phyloP scores from a whole-genome alignment of 2,329 filamentous ascomycete species.

The Apiospora phragmitis region DNA sequence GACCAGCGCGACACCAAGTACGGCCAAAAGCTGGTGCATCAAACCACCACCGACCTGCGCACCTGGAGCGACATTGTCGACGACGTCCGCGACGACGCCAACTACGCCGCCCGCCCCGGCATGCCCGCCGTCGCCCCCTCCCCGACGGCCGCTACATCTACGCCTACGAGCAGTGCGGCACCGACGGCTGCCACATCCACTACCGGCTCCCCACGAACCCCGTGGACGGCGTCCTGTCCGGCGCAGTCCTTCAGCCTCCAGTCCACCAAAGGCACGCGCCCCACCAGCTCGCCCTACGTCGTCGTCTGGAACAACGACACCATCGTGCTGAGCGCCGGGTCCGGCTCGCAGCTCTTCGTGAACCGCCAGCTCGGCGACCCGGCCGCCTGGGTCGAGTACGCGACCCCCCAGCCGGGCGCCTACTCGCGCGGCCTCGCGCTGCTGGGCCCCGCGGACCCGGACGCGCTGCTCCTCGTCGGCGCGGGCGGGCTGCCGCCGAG shows the following conservation, averaged over 20 bases:
- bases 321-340: conserved; percentile 27
- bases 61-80: conserved; percentile 61
- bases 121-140: conserved; percentile 54
- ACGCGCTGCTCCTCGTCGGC: conserved; percentile 34
- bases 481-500: conserved; percentile 37
- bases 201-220: conserved; percentile 26
- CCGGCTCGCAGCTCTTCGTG: conserved; percentile 25
- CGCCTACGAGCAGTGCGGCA: conserved; percentile 40
- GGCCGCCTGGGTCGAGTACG: conserved; percentile 24
- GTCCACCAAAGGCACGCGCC: conserved; percentile 18
- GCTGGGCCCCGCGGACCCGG: conserved; percentile 18
- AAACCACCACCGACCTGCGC: conserved; percentile 58
- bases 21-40: conserved; percentile 70
- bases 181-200: conserved; percentile 24
- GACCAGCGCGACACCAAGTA: conserved; percentile 67
- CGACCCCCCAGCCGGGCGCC: conserved; percentile 21
- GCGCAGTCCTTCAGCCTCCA: conserved; percentile 19
- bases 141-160: conserved; percentile 62
- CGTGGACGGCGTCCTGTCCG: conserved; percentile 15
- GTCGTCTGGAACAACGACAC: conserved; percentile 30
- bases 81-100: conserved; percentile 56
- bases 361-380: conserved; percentile 25
- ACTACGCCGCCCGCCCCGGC: conserved; percentile 31
- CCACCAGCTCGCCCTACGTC: conserved; percentile 27
- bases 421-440: conserved; percentile 25